These are phyloP conservation scores for Phaeolepiota aurea DNA, from an alignment of 768 basidiomycete species.

Conservation along the genomic window DNA sequence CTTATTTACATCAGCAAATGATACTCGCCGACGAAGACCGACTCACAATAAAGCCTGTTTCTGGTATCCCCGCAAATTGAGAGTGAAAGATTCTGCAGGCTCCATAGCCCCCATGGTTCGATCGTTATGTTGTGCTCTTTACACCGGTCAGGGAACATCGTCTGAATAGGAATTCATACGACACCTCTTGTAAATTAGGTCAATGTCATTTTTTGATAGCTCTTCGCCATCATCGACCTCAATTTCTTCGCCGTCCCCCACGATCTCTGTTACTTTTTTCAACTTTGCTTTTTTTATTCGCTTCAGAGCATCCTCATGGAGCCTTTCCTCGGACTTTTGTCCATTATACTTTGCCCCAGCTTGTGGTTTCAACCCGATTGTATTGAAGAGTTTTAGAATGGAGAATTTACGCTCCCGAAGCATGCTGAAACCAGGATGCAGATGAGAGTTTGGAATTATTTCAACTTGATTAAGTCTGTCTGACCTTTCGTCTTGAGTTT, in stretches of 20 bases:
- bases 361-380: conserved; percentile 61
- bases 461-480: neutral
- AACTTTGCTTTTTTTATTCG: conserved; percentile 26
- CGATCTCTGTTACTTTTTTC: conserved; percentile 55
- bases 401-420: conserved; percentile 76
- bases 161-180: neutral
- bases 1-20: no score
- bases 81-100: conserved; percentile 65
- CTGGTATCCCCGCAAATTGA: conserved; percentile 80
- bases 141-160: no score
- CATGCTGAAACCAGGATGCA: conserved; percentile 19
- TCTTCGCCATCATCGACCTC: conserved; percentile 83
- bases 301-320: conserved; percentile 32
- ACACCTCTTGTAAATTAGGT: conserved; percentile 80
- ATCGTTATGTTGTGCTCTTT: conserved; percentile 84
- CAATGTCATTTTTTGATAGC: conserved; percentile 71
- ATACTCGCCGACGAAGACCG: no score
- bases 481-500: conserved; percentile 69
- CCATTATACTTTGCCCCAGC: conserved; percentile 29
- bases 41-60: conserved; percentile 86
- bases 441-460: neutral
- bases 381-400: conserved; percentile 64
- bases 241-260: conserved; percentile 74
- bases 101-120: conserved; percentile 72
- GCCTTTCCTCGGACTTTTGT: conserved; percentile 21